A percentile compares a stretch with the other conserved stretches of the same genome.
These are phyloP conservation scores for Geotrichum candidum DNA, from an alignment of 1,139 yeast species.

Conservation along the genomic window DNA sequence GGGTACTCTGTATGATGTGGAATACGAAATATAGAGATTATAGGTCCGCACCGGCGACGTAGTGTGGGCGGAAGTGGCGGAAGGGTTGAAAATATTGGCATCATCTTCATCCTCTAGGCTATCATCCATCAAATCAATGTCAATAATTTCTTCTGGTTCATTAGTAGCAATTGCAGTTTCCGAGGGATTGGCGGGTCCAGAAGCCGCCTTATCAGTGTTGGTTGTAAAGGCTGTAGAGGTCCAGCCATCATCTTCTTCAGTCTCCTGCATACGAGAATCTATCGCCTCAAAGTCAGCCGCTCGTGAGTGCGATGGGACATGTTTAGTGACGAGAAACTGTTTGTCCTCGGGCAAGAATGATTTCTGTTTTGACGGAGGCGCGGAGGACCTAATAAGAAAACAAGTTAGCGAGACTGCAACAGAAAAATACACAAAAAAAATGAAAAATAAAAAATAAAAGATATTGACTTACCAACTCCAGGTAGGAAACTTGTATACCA, in stretches of 20 bases:
- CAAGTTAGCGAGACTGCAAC: neutral
- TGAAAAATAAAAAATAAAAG: neutral
- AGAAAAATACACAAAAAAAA: neutral
- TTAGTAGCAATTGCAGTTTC: neutral
- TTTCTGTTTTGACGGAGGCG: constrained; percentile 54
- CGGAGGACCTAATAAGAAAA: constrained; percentile 38
- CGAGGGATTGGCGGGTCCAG: neutral
- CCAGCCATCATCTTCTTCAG: constrained; percentile 59
- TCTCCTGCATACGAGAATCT: constrained; percentile 34
- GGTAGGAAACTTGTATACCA: constrained; percentile 87
- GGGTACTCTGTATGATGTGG: constrained; percentile 94
- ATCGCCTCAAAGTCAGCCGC: constrained; percentile 54
- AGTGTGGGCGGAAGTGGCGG: constrained; percentile 22
- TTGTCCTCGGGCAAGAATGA: constrained; percentile 79
- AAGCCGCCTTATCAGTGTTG: neutral
- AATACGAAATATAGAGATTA: constrained; percentile 84
- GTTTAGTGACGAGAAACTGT: constrained; percentile 79
- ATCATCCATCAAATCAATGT: constrained; percentile 32
- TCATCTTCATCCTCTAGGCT: constrained; percentile 30
- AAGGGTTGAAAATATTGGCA: constrained; percentile 23
- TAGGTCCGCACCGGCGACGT: constrained; percentile 55
- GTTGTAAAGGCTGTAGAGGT: constrained; percentile 15
- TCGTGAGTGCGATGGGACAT: constrained; percentile 78
- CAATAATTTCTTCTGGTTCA: constrained; percentile 26
- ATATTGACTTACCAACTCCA: constrained; percentile 69